phyloP scores from a whole-genome alignment of 148 eudicot genomes.

The Diospyros lotus region DNA sequence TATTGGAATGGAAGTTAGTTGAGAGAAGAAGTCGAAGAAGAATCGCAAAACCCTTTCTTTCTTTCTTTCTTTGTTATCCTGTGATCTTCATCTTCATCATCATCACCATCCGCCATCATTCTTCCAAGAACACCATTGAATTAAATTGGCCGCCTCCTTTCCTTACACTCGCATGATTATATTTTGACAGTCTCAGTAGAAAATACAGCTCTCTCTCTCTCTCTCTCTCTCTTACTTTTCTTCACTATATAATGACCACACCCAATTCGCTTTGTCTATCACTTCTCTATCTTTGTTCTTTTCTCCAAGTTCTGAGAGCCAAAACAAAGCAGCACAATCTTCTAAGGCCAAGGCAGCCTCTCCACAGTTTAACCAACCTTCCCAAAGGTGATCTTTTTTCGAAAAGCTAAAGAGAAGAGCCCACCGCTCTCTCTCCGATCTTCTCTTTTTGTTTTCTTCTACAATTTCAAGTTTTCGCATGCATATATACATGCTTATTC shows the following conservation, averaged over 20 bases:
- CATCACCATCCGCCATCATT: no score
- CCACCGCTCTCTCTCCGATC: not conserved
- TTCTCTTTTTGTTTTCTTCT: not conserved
- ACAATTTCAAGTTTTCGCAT: no score
- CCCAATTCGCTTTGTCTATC: constrained; percentile 16
- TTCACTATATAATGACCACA: constrained; percentile 19
- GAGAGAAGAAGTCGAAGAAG: no score
- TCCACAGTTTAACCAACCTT: constrained; percentile 9
- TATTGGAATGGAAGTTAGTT: no score
- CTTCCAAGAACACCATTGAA: no score
- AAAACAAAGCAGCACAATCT: not conserved
- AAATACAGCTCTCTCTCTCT: not conserved
- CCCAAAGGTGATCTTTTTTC: constrained; percentile 46
- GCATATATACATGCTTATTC: no score
- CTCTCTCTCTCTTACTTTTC: constrained; percentile 16
- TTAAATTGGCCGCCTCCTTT: no score
- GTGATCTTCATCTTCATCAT: no score
- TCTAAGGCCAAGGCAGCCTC: not conserved
- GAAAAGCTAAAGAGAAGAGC: constrained; percentile 29
- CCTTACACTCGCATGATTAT: no score
- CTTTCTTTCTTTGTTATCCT: no score
- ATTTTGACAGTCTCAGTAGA: no score
- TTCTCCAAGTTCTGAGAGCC: not conserved
- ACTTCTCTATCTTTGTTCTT: not conserved
- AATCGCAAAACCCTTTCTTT: no score